These are phyloP conservation scores for Cicer chorassanicum DNA, from an alignment of 306 rosid species.

Conservation along the genomic window DNA sequence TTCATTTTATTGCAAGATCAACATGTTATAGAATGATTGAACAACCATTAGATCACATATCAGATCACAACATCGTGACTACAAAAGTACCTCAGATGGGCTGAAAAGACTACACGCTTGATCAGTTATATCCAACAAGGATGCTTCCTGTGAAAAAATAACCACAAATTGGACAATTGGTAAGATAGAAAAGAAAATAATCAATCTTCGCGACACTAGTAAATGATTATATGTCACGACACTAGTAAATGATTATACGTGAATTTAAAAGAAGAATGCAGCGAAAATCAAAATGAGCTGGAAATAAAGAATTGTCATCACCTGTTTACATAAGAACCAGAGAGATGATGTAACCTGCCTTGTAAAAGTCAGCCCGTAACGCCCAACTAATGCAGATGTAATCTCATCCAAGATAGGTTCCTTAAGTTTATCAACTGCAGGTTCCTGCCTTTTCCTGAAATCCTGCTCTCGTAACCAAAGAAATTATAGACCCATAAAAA, in stretches of 20 bases:
- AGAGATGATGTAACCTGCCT: constrained; percentile 76
- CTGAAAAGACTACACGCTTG: constrained; percentile 83
- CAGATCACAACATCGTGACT: constrained; percentile 14
- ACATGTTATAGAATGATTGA: background rate
- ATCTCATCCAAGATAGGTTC: constrained; percentile 75
- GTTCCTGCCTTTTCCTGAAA: constrained; percentile 73
- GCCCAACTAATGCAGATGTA: constrained; percentile 60
- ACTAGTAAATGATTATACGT: constrained; percentile 18
- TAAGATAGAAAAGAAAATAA: constrained; percentile 24
- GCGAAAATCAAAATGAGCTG: constrained; percentile 29
- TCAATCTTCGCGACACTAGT: constrained; percentile 19
- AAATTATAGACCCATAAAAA: constrained; percentile 7
- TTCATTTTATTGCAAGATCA: constrained; percentile 24
- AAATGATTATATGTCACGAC: constrained; percentile 19
- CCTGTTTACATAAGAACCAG: constrained; percentile 98
- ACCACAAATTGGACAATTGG: constrained; percentile 36
- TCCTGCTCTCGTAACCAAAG: constrained; percentile 57
- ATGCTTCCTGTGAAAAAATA: constrained; percentile 81
- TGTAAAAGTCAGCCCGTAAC: constrained; percentile 73
- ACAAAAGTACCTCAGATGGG: constrained; percentile 69
- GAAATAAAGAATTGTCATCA: constrained; percentile 39
- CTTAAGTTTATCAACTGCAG: constrained; percentile 76
- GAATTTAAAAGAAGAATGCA: constrained; percentile 3
- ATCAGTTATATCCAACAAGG: constrained; percentile 78
- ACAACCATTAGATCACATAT: constrained; percentile 21